Conservation (phyloP, 1,284 basidiomycete genomes). For the Irpex lacteus region DNA sequence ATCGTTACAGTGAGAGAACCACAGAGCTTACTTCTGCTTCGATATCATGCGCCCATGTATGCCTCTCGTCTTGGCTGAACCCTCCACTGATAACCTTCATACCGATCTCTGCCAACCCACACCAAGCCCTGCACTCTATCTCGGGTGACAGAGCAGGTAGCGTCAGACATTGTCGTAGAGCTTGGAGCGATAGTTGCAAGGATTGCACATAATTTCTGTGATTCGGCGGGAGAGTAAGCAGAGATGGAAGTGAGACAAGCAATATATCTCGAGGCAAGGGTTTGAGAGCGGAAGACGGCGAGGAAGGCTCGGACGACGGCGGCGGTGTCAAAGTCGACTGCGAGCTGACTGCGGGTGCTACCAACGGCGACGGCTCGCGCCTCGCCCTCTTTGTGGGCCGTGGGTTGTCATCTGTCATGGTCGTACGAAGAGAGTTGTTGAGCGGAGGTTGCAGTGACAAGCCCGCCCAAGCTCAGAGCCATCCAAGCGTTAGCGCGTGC, state of each 20-base stretch:
- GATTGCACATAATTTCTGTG: constrained; percentile 52
- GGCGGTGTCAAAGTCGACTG: constrained; percentile 13
- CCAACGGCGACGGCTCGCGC: constrained; percentile 16
- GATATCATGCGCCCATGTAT: constrained; percentile 45
- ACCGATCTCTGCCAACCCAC: constrained; percentile 62
- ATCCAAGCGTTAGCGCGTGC: no score
- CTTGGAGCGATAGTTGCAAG: constrained; percentile 50
- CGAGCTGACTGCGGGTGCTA: constrained; percentile 14
- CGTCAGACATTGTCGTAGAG: constrained; percentile 52
- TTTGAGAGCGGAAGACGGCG: constrained; percentile 14
- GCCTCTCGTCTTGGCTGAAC: constrained; percentile 35
- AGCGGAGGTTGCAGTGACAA: not conserved
- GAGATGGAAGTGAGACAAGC: constrained; percentile 55
- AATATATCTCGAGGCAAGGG: constrained; percentile 48
- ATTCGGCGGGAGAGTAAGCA: constrained; percentile 60
- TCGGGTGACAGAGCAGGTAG: constrained; percentile 50
- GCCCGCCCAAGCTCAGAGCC: no score
- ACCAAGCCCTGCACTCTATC: constrained; percentile 68
- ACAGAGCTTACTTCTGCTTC: constrained; percentile 46
- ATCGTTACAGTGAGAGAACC: not conserved
- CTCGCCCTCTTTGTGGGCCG: constrained; percentile 24
- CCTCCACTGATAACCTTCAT: constrained; percentile 50
- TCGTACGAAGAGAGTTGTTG: not conserved
- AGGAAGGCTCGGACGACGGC: constrained; percentile 9
- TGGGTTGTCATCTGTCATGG: constrained; percentile 19